Evolutionary conservation across 345 rosid genomes (phyloP).

Genomic region (Isatis tinctoria): DNA sequence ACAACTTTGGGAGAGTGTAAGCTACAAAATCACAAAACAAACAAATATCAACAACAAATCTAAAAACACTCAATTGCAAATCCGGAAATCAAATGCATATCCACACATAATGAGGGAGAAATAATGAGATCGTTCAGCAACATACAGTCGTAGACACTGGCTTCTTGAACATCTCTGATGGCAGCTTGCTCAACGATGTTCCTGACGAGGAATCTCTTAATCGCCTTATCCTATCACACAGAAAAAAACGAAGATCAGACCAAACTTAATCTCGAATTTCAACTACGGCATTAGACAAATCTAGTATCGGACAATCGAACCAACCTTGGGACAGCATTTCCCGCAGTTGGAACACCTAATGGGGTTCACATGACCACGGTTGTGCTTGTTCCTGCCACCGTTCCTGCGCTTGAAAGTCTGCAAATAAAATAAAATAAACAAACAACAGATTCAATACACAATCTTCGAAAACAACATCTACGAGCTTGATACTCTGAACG

Average conservation of each 20-base stretch:
- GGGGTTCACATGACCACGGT: constrained; percentile 86
- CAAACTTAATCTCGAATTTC: neutral
- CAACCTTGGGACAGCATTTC: constrained; percentile 89
- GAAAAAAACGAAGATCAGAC: neutral
- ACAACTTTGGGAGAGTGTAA: constrained; percentile 70
- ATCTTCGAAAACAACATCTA: neutral
- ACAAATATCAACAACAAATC: neutral
- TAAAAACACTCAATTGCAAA: neutral
- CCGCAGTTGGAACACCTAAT: constrained; percentile 95
- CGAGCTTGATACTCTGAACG: neutral
- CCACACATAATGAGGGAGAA: neutral
- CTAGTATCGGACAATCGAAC: neutral
- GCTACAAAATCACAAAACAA: constrained; percentile 26
- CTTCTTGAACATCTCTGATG: constrained; percentile 85
- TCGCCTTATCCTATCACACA: constrained; percentile 59
- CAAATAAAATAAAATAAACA: neutral
- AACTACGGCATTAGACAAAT: neutral
- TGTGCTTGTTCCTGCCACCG: constrained; percentile 96
- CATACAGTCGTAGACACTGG: constrained; percentile 75
- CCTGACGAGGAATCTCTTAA: constrained; percentile 86
- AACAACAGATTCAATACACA: neutral
- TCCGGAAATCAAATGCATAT: neutral
- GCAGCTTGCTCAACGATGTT: constrained; percentile 94
- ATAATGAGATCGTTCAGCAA: neutral
- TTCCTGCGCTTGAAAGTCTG: constrained; percentile 93